These are phyloP conservation scores for Solanum tarapatanum DNA, from an alignment of 257 asterid genomes.

Conservation along the genomic window DNA sequence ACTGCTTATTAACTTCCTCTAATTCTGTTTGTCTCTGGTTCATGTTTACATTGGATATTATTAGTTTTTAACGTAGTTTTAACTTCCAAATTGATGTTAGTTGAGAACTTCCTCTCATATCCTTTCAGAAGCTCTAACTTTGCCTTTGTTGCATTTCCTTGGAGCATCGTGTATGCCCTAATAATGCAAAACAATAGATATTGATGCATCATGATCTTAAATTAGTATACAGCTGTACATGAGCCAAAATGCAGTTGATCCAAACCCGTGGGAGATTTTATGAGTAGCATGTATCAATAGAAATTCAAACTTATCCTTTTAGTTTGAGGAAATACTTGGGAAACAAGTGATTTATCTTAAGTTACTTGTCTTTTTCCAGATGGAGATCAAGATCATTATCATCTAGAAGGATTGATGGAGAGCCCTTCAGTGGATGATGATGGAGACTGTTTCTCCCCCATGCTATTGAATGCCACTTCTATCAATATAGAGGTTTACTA, in stretches of 20 bases:
- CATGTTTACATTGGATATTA: not conserved
- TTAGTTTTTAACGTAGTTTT: not conserved
- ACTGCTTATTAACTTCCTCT: not conserved
- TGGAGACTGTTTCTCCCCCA: conserved; percentile 91
- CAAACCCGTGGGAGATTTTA: not conserved
- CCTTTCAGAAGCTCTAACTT: not conserved
- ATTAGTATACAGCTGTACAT: not conserved
- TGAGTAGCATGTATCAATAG: not conserved
- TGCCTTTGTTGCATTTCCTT: not conserved
- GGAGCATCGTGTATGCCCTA: not conserved
- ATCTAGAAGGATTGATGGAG: conserved; percentile 89
- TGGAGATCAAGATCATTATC: conserved; percentile 71
- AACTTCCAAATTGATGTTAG: not conserved
- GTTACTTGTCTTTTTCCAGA: conserved; percentile 30
- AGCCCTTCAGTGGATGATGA: conserved; percentile 97
- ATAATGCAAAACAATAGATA: not conserved
- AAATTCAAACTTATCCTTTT: not conserved
- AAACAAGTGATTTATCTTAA: not conserved
- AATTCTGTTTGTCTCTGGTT: not conserved
- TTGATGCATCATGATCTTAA: not conserved
- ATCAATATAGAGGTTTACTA: conserved; percentile 81
- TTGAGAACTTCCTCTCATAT: not conserved
- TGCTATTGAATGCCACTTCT: conserved; percentile 84
- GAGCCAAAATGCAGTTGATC: not conserved
- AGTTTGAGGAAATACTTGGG: not conserved